Base-by-base conservation (phyloP, 2,329 filamentous ascomycete genomes). In the Pseudogymnoascus sp. region DNA sequence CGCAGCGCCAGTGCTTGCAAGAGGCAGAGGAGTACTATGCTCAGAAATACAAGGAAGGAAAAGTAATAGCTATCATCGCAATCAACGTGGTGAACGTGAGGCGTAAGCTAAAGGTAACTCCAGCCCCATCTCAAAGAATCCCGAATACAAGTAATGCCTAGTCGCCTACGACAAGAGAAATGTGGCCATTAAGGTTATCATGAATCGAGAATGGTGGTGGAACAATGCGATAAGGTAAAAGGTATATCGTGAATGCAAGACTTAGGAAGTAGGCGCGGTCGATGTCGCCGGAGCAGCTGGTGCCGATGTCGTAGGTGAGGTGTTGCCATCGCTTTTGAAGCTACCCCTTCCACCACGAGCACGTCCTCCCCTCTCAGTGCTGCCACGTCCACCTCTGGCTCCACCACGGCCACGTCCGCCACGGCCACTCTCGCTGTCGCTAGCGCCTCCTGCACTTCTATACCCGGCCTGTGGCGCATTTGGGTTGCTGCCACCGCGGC, bases 381-480 rank as follows among this genome's bases (percentile, higher is more conserved):
- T 77, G 64, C 83, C 80, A 65, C 82, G 77, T 65, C 80, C 78
- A 66, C 83, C 79, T 65, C 83, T 80, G 63, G 84, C 77, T 62
- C 79, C 78, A 63, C 81, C 88, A 72, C 87, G 89, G 62, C 78
- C 77, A 69, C 83, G 80, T 19, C 78, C 78, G 38, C 79, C 79
- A 56, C 82, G 81, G 28, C 82, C 82, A 62, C 84, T 82, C 65
- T 85, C 82, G 65, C 90, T 88, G 67, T 92, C 90, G 72, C 89
- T 87, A 65, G 88, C 93, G 64, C 90, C 91, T 61, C 87, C 90
- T 62, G 89, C 90, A 72, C 91, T 96, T 69, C 91, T 88, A 78
- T 96, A 96, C 65, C 91, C 91, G 69, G 89, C 89, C 63, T 84
- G 83, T 56, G 72, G 68, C 61, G 78, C 76, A 60, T 77, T 75